Percentiles rank a stretch among this genome's conserved stretches.
Conservation (phyloP, 2,329 filamentous ascomycete species). For the Cercospora berteroae region DNA sequence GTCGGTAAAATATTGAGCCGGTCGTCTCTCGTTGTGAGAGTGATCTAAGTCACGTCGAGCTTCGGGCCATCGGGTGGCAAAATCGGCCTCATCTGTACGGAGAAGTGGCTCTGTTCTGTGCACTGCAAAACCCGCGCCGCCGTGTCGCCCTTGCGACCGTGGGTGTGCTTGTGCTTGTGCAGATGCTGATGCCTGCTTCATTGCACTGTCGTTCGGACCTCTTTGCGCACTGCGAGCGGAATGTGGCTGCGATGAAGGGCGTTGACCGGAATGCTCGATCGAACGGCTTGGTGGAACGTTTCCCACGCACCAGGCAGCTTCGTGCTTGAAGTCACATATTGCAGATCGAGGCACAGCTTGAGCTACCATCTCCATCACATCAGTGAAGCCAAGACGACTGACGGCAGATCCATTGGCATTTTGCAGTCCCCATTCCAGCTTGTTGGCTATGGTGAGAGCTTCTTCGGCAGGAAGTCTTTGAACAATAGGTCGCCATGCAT, state of each 20-base stretch:
- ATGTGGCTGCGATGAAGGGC: not conserved
- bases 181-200: not conserved
- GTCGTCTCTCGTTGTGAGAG: not conserved
- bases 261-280: not conserved
- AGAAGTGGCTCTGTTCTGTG: not conserved
- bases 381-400: constrained; percentile 11
- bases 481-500: constrained; percentile 1
- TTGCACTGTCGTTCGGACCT: not conserved
- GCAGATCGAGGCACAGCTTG: not conserved
- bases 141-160: not conserved
- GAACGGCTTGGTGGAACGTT: not conserved
- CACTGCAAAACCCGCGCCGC: not conserved
- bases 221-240: not conserved
- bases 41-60: not conserved
- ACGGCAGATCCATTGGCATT: not conserved
- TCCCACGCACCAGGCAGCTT: not conserved
- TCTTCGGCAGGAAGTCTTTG: not conserved
- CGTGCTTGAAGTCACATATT: not conserved
- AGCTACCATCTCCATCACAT: constrained; percentile 7
- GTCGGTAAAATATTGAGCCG: not conserved
- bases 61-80: not conserved
- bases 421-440: constrained; percentile 9
- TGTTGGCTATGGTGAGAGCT: constrained; percentile 8
- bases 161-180: not conserved
- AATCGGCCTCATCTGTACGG: not conserved